These are phyloP conservation scores for Blastobotrys raffinosifermentans DNA, from an alignment of 1,139 yeast species.

Conservation along the genomic window DNA sequence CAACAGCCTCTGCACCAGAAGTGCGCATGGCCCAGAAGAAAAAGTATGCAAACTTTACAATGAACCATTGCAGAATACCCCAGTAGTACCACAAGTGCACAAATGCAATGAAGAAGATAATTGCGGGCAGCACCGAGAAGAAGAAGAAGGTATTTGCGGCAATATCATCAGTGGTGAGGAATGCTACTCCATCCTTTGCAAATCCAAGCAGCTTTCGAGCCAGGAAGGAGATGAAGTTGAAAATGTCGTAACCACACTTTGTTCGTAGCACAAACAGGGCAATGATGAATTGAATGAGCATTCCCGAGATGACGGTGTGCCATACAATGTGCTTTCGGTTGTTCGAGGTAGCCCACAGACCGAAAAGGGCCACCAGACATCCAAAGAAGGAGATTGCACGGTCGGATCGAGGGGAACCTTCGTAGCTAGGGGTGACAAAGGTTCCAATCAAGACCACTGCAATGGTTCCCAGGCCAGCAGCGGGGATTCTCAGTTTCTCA, in stretches of 20 bases:
- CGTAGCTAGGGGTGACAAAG: slow-evolving; percentile 48
- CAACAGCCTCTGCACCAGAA: slow-evolving; percentile 63
- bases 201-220: slow-evolving; percentile 58
- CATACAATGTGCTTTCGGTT: slow-evolving; percentile 47
- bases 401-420: slow-evolving; percentile 43
- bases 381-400: slow-evolving; percentile 61
- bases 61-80: slow-evolving; percentile 58
- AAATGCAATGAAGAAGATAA: slow-evolving; percentile 58
- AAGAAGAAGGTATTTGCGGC: slow-evolving; percentile 46
- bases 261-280: slow-evolving; percentile 62
- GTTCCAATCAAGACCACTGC: slow-evolving; percentile 50
- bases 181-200: slow-evolving; percentile 59
- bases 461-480: slow-evolving; percentile 43
- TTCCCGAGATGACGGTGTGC: slow-evolving; percentile 60
- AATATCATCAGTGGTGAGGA: slow-evolving; percentile 43
- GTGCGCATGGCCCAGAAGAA: slow-evolving; percentile 59
- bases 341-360: slow-evolving; percentile 44
- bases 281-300: slow-evolving; percentile 55
- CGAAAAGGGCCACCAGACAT: slow-evolving; percentile 43
- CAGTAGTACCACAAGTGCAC: slow-evolving; percentile 58
- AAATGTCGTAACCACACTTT: slow-evolving; percentile 55
- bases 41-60: slow-evolving; percentile 52
- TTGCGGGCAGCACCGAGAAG: slow-evolving; percentile 57
- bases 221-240: slow-evolving; percentile 54
- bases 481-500: slow-evolving; percentile 38